phyloP scores from a whole-genome alignment of 2,329 filamentous ascomycete species.

The Samsoniella hepiali region DNA sequence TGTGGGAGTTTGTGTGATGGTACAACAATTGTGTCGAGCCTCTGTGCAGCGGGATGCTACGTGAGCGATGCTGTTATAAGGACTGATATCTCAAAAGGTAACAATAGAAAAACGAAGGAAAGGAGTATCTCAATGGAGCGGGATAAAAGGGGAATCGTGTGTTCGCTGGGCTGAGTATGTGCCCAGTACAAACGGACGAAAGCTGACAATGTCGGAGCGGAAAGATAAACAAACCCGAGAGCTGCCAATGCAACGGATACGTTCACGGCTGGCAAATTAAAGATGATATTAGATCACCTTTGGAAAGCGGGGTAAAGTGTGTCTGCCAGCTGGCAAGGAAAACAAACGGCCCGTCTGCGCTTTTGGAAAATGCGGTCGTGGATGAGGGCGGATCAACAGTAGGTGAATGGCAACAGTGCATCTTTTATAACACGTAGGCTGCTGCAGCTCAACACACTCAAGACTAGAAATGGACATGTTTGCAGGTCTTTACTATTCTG shows the following conservation, averaged over 20 bases:
- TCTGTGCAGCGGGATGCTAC: background rate
- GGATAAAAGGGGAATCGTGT: background rate
- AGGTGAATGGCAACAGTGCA: background rate
- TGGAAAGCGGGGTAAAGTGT: constrained; percentile 8
- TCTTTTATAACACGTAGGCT: background rate
- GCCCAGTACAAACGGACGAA: background rate
- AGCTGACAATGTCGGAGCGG: background rate
- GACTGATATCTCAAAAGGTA: background rate
- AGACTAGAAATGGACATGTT: too few species aligned
- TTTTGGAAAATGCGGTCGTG: background rate
- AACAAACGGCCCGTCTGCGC: constrained; percentile 6
- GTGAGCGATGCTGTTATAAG: background rate
- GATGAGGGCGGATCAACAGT: background rate
- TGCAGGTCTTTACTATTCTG: background rate
- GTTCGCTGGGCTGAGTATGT: background rate
- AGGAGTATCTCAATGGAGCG: too few species aligned
- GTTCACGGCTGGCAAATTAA: constrained; percentile 2
- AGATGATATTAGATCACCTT: background rate
- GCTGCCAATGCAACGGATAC: background rate
- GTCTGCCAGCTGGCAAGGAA: constrained; percentile 17
- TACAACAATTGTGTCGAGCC: background rate
- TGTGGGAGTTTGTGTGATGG: background rate
- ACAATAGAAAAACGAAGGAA: background rate
- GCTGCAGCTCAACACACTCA: too few species aligned
- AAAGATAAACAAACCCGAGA: background rate